A percentile compares a stretch with the other conserved stretches of the same genome.
Conservation (phyloP, 2,329 filamentous ascomycete species). For the Apiospora aurea region DNA sequence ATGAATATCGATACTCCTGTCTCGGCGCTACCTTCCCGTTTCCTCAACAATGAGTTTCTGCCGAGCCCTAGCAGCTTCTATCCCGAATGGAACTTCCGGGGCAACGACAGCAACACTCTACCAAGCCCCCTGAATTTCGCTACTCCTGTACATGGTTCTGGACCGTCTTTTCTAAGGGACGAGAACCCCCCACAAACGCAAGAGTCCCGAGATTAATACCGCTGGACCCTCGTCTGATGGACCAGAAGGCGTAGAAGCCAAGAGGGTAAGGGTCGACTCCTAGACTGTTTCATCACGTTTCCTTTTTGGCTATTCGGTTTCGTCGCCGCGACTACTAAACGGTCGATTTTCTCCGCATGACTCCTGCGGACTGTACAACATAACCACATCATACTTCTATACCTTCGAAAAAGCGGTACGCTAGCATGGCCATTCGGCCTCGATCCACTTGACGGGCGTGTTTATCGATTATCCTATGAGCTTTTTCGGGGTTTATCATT, state of each 20-base stretch:
- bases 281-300: conserved; percentile 35
- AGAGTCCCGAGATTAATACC: conserved; percentile 60
- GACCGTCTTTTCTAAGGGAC: conserved; percentile 69
- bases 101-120: conserved; percentile 80
- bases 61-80: conserved; percentile 94
- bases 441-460: conserved; percentile 3
- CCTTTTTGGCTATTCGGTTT: conserved; percentile 3
- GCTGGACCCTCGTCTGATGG: conserved; percentile 50
- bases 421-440: conserved; percentile 14
- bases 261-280: conserved; percentile 60
- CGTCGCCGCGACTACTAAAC: not conserved
- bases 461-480: conserved; percentile 15
- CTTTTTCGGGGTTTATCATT: conserved; percentile 1
- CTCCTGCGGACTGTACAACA: conserved; percentile 17
- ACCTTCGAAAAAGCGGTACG: conserved; percentile 11
- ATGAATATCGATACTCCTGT: conserved; percentile 81
- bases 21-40: conserved; percentile 91
- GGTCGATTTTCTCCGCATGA: not conserved
- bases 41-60: conserved; percentile 85
- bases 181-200: conserved; percentile 61
- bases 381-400: conserved; percentile 13
- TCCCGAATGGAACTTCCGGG: conserved; percentile 82
- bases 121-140: conserved; percentile 93
- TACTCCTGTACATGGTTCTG: conserved; percentile 73
- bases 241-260: conserved; percentile 56